phyloP scores from a whole-genome alignment of 176 grass and related monocot genomes.

The Musa itinerans region DNA sequence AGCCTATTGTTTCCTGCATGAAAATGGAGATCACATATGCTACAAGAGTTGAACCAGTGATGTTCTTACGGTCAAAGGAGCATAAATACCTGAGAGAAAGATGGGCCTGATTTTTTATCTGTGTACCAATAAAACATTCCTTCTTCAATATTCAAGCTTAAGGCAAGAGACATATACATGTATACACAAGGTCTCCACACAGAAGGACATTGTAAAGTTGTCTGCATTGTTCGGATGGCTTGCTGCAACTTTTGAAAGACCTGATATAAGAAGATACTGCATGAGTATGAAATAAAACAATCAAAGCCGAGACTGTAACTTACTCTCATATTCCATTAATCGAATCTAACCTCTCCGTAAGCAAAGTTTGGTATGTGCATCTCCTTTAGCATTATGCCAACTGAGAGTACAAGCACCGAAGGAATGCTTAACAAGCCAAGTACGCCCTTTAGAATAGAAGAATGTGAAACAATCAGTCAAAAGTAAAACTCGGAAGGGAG shows the following conservation, averaged over 20 bases:
- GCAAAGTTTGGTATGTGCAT: slow-evolving; percentile 31
- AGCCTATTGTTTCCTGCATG: slow-evolving; percentile 51
- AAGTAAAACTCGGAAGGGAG: slow-evolving; percentile 4
- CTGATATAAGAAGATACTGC: slow-evolving; percentile 23
- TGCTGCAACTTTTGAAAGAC: slow-evolving; percentile 53
- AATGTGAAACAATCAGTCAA: background rate
- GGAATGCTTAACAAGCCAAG: slow-evolving; percentile 78
- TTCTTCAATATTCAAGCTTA: slow-evolving; percentile 78
- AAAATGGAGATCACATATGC: slow-evolving; percentile 18
- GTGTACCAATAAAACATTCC: slow-evolving; percentile 98
- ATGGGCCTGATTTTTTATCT: slow-evolving; percentile 37
- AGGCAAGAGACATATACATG: slow-evolving; percentile 47
- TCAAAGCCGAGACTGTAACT: background rate
- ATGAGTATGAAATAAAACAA: background rate
- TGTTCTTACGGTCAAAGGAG: background rate
- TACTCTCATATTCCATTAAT: background rate
- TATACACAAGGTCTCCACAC: slow-evolving; percentile 77
- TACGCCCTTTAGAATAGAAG: slow-evolving; percentile 39
- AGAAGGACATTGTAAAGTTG: slow-evolving; percentile 47
- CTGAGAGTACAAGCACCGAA: slow-evolving; percentile 49
- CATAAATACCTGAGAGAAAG: slow-evolving; percentile 66
- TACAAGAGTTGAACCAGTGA: background rate
- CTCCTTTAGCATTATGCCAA: slow-evolving; percentile 69
- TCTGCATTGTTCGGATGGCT: slow-evolving; percentile 44
- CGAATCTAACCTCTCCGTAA: slow-evolving; percentile 45